A percentile compares a stretch with the other conserved stretches of the same genome.
These are phyloP conservation scores for Silene conica DNA, from an alignment of 148 eudicot species.

Conservation along the genomic window DNA sequence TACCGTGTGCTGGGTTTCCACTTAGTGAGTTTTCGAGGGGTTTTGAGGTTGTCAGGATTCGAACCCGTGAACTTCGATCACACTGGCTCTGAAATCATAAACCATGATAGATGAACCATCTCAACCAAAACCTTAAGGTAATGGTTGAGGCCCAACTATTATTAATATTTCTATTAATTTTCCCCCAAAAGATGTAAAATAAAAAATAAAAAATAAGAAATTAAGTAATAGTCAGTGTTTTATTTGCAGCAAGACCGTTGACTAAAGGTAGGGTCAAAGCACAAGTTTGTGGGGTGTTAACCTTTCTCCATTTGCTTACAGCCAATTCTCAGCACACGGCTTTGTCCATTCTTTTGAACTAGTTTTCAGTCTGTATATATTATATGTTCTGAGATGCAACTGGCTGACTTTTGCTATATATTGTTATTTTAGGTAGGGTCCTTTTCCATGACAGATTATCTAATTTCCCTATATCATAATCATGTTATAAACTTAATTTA, in stretches of 20 bases:
- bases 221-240: not conserved
- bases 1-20: no score
- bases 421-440: conserved; percentile 16
- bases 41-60: no score
- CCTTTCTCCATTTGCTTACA: conserved; percentile 17
- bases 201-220: not conserved
- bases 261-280: conserved; percentile 28
- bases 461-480: not conserved
- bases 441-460: conserved; percentile 19
- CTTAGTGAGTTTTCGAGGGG: no score
- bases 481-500: not conserved
- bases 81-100: no score
- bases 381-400: conserved; percentile 17
- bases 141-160: no score
- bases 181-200: not conserved
- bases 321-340: conserved; percentile 9
- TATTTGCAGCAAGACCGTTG: conserved; percentile 23
- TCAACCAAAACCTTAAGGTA: no score
- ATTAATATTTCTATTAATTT: no score
- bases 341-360: conserved; percentile 21
- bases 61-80: no score
- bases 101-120: no score
- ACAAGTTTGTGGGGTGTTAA: conserved; percentile 28
- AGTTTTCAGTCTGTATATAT: not conserved
- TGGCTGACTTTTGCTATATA: conserved; percentile 34